Evolutionary conservation across 2,329 filamentous ascomycete genomes (phyloP), one percentile per base, ranked within the genome.

Genomic region (Karstenula rhodostoma): DNA sequence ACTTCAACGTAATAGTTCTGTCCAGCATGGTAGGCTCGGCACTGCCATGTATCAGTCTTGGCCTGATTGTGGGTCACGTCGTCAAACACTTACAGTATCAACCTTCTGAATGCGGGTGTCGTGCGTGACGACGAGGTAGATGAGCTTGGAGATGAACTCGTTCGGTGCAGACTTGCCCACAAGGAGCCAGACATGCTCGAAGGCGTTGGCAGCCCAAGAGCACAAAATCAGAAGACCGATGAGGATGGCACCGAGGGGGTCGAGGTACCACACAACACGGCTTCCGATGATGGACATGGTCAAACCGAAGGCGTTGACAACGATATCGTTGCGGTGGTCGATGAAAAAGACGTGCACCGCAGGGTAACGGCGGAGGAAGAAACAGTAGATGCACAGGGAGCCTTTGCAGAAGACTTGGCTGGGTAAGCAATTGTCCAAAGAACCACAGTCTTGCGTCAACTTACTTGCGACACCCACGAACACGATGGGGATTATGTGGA

Each of bases 1-100:
- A 89, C 83, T 66, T 89, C 86, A 19, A 88, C 86, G 64, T 87
- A 88, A 66, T 87, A 86, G 42, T 84, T 82, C 63, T 88, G 85
- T 0, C 87, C 86, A 0, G 85, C 85, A 67, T 88, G 86, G 69
- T 89, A 89, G 4, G 86, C 86, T 57, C 84, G 83, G 72, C 84
- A 86, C 62, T 77, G 49, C 57, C 7, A 10, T 43, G 54, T 27
- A 12, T 73, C 47, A 73, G 68, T 58, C n/a, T 25, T 59, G 56
- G 42, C 37, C 49, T 37, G 53, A 10, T 33, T 44, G 19, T 17
- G 15, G 22, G 13, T 2, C 2, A 17, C 7, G 2, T 32, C 5
- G n/a, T 44, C 4, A 61, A 65, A 70, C 67, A 69, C 74, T 64
- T 69, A 76, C 75, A 25, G 84, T 87, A 64, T 88, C 86, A 42